Percentiles rank a stretch among this genome's conserved stretches.
Evolutionary conservation across 108 stramenopile species (phyloP).

Genomic region (Poteriospumella lacustris): DNA sequence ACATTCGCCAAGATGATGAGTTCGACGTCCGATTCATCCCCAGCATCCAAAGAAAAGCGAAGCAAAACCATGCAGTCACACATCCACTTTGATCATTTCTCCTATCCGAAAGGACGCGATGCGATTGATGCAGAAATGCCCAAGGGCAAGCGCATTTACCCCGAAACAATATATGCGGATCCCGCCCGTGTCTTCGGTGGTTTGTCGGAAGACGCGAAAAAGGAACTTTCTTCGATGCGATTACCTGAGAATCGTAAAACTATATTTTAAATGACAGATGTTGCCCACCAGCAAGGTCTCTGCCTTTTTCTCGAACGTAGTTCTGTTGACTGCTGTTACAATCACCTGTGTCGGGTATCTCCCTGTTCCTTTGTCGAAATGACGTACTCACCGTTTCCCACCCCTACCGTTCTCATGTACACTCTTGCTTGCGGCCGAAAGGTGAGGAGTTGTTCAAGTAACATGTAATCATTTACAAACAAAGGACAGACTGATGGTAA

Average conservation of each 20-base stretch:
- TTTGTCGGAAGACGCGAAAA: not conserved
- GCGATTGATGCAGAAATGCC: slow-evolving; percentile 17
- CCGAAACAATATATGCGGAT: not conserved
- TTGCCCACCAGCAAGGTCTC: too few species aligned
- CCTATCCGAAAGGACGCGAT: slow-evolving; percentile 9
- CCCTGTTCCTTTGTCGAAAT: too few species aligned
- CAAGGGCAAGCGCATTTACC: slow-evolving; percentile 17
- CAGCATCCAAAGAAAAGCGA: not conserved
- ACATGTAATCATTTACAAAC: too few species aligned
- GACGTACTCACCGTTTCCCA: too few species aligned
- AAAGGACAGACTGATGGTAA: too few species aligned
- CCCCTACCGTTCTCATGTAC: too few species aligned
- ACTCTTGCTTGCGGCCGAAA: too few species aligned
- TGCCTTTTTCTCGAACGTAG: too few species aligned
- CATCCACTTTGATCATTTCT: slow-evolving; percentile 21
- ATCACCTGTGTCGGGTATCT: too few species aligned
- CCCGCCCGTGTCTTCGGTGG: not conserved
- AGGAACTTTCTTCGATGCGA: not conserved
- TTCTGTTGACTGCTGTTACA: too few species aligned
- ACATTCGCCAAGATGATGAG: slow-evolving; percentile 49
- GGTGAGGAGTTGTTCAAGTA: too few species aligned
- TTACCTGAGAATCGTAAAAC: not conserved
- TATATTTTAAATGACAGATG: too few species aligned
- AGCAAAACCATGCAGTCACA: not conserved
- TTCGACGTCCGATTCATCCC: not conserved